These are phyloP conservation scores for Chrysosporium keratinophilum DNA, from an alignment of 2,329 filamentous ascomycete species.

Conservation along the genomic window DNA sequence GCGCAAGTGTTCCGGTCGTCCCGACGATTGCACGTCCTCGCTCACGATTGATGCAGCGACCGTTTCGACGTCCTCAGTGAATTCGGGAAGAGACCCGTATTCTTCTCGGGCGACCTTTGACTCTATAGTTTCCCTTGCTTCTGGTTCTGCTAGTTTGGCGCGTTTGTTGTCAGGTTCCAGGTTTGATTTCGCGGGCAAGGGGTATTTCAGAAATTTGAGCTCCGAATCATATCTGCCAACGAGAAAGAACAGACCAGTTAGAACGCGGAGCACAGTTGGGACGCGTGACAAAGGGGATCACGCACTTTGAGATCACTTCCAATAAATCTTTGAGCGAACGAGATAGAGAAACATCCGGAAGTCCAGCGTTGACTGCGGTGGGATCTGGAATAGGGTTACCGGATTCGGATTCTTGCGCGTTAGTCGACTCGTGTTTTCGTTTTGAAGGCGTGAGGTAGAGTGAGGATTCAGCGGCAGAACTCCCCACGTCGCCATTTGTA, in stretches of 20 bases:
- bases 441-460: constrained; percentile 30
- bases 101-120: constrained; percentile 29
- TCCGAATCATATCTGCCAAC: constrained; percentile 33
- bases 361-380: neutral
- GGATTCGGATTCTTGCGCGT: neutral
- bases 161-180: constrained; percentile 36
- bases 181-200: constrained; percentile 26
- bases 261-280: neutral
- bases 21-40: neutral
- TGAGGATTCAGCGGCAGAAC: constrained; percentile 4
- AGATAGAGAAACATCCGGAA: constrained; percentile 25
- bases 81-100: constrained; percentile 35
- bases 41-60: constrained; percentile 25
- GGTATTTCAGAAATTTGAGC: constrained; percentile 34
- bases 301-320: constrained; percentile 26
- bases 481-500: constrained; percentile 19
- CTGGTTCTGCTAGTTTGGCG: constrained; percentile 30
- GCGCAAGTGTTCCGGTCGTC: neutral
- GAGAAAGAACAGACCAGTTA: constrained; percentile 18
- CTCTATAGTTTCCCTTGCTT: constrained; percentile 27
- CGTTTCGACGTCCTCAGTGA: constrained; percentile 35
- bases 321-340: constrained; percentile 30
- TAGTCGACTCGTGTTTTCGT: constrained; percentile 32
- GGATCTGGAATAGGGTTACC: constrained; percentile 19
- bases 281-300: neutral